phyloP scores from a whole-genome alignment of 208 protist species.

The Leptomonas pyrrhocoris region DNA sequence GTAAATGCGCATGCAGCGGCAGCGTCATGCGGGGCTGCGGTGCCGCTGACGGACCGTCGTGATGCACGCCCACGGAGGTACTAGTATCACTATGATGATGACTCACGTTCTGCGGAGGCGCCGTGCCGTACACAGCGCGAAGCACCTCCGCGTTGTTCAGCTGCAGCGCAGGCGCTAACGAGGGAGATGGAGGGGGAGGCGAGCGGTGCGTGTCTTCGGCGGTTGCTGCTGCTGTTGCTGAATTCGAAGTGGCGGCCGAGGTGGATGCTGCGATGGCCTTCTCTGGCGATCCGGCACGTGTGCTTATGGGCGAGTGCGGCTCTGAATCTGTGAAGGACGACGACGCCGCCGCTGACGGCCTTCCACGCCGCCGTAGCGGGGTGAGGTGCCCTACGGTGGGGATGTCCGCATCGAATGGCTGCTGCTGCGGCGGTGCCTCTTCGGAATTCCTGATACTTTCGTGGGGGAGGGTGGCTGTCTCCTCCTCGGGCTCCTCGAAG shows the following conservation, averaged over 20 bases:
- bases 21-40: constrained; percentile 19
- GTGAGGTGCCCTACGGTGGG: constrained; percentile 12
- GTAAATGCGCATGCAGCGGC: constrained; percentile 23
- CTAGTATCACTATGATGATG: too few relatives aligned
- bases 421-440: not conserved
- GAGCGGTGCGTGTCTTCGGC: not conserved
- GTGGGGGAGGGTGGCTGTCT: not conserved
- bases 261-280: too few relatives aligned
- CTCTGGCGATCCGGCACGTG: too few relatives aligned
- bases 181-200: not conserved
- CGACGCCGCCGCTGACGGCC: too few relatives aligned
- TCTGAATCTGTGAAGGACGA: too few relatives aligned
- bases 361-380: constrained; percentile 6
- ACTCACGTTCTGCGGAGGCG: not conserved
- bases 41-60: not conserved
- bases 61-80: too few relatives aligned
- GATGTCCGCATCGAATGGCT: constrained; percentile 8
- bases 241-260: too few relatives aligned
- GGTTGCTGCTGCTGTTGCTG: not conserved
- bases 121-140: constrained; percentile 16
- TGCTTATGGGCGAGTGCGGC: too few relatives aligned
- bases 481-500: not conserved
- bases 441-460: not conserved
- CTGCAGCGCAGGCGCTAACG: not conserved
- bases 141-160: constrained; percentile 7